Evolutionary conservation across 345 rosid species (phyloP).

Genomic region (Jatropha curcas): DNA sequence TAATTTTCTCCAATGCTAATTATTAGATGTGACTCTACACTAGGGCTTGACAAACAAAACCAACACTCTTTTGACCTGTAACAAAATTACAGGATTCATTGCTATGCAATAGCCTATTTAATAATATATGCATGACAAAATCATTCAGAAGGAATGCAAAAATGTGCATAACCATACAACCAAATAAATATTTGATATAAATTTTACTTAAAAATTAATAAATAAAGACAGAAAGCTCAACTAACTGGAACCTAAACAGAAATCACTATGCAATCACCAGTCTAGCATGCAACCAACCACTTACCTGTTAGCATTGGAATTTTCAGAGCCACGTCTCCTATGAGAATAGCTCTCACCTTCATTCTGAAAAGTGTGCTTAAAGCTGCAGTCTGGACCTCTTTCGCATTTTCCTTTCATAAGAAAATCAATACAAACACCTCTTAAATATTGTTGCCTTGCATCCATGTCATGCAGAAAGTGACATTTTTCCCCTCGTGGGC

Average conservation of each 20-base stretch:
- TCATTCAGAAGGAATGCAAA: constrained; percentile 1
- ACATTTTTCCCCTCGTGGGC: constrained; percentile 73
- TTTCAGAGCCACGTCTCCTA: constrained; percentile 51
- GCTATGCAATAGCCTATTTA: constrained; percentile 21
- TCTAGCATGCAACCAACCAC: constrained; percentile 13
- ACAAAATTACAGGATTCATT: constrained; percentile 24
- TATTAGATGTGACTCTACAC: constrained; percentile 71
- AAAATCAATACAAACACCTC: constrained; percentile 95
- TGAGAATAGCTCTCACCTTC: constrained; percentile 47
- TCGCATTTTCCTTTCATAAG: constrained; percentile 91
- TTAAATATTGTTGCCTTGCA: constrained; percentile 72
- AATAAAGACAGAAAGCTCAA: not conserved
- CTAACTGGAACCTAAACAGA: constrained; percentile 1
- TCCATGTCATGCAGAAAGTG: constrained; percentile 70
- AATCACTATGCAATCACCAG: constrained; percentile 16
- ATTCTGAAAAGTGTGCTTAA: constrained; percentile 72
- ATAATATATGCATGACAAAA: not conserved
- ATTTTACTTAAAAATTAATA: not conserved
- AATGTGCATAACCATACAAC: not conserved
- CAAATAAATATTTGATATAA: not conserved
- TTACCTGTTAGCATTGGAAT: constrained; percentile 53
- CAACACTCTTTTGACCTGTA: constrained; percentile 81
- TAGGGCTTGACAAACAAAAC: constrained; percentile 88
- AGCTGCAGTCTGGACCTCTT: constrained; percentile 89
- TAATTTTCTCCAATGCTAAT: constrained; percentile 72